Evolutionary conservation across 257 asterid genomes (phyloP), one percentile per base, ranked within the genome.

Genomic region (Misopates orontium): DNA sequence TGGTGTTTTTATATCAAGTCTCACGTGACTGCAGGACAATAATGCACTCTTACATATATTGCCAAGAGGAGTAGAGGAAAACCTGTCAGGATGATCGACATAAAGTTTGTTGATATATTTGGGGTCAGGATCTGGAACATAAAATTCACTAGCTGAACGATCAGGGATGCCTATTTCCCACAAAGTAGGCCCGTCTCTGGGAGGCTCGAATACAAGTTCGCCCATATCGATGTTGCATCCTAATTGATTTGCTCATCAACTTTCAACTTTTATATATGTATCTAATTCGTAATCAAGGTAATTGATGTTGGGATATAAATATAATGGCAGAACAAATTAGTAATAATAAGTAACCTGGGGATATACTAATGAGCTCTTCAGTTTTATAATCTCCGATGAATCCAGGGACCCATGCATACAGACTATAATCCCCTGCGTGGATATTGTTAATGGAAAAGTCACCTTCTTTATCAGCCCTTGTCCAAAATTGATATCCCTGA

Each of bases 121-220:
- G 0, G 90, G 89, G 62, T 87, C 63, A 16, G 96, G 89, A 36
- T 89, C 85, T 25, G 96, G 95, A 19, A 82, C 68, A 31, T 74
- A 83, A 64, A 83, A 87, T 23, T 83, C 87, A 11, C 73, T 78
- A 31, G 93, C 96, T 1, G 85, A 64, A 12, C 95, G 90, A 70
- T 87, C 95, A 12, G 93, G 95, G 15, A 80, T 58, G 77, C 96
- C 95, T 39, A 89, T 89, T 79, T 87, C 96, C 96, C 96, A 89
- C 24, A 89, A 36, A 4, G 96, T 89, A 0, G 93, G 87, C 14
- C 95, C 96, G 56, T 85, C 84, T 59, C 96, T 75, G 4, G 83
- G 86, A 49, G 96, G 87, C 73, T 80, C 77, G 41, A 71, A 83
- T 67, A 85, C 79, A 10, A 89, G 41, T 21, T 75, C 76, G 0